Base-by-base conservation (phyloP, 2,329 filamentous ascomycete genomes). In the Fusarium sp. region DNA sequence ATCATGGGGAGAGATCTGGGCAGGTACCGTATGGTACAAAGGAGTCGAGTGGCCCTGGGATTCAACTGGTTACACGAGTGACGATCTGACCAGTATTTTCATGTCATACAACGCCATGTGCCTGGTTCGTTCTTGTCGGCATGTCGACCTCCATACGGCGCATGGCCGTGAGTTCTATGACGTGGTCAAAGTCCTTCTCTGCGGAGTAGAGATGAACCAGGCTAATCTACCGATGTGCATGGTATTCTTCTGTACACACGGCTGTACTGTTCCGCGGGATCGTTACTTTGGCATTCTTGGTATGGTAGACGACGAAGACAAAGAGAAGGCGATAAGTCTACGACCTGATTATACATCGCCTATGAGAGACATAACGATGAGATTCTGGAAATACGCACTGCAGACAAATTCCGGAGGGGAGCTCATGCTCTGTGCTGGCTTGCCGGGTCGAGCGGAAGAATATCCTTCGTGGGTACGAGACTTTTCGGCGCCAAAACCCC, bases 391-490 rank as follows among this genome's bases (percentile, higher is more conserved):
- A 41, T 23, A 53, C 15, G 52, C 52, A 3, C 4, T 68, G 15
- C 45, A 58, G 20, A 9, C 40, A 1, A 2, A 10, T 7, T 54
- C 45, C 0, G 65, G 57, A 1, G 64, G 26, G 23, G 64, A 58
- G 1, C 63, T 68, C 0, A 5, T 68, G 1, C 32, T 68, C 4
- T 3, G 8, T 1, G 46, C 63, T 0, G 65, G 65, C 10, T 7
- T 63, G 9, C 37, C 63, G 4, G 57, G 52, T 3, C 57, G 14
- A 3, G 33, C 1, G 0, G 8, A 38, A 3, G 52, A 30, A 1
- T 68, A 68, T 5, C 64, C 65, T 7, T 58, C 65, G 0, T 68
- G 65, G 57, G 17, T 67, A 13, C n/a, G 57, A 5, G 57, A 68
- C 40, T 17, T 68, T 3, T 14, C 65, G 15, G 14, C 20, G 11